A percentile compares a stretch with the other conserved stretches of the same genome.
Evolutionary conservation across 2,329 filamentous ascomycete genomes (phyloP).

Genomic region (Sclerotinia trifoliorum): DNA sequence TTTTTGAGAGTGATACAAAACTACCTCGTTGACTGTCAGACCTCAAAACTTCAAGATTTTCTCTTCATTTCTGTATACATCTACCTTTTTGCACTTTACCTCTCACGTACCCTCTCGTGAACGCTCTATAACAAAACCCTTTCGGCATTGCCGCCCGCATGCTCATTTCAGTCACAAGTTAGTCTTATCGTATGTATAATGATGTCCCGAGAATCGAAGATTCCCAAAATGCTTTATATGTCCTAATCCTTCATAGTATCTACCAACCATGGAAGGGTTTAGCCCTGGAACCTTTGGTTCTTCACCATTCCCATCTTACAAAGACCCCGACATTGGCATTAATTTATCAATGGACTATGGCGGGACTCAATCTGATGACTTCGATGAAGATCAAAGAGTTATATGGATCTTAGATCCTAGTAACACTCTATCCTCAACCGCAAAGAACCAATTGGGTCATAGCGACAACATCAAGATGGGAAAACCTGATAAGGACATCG

Average conservation of each 20-base stretch:
- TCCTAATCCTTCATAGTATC: conserved; percentile 3
- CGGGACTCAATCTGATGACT: neutral
- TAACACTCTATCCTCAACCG: no score
- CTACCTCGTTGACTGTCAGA: neutral
- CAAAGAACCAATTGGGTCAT: neutral
- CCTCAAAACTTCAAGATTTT: neutral
- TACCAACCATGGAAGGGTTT: neutral
- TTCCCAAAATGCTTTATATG: neutral
- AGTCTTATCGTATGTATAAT: neutral
- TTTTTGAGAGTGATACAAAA: conserved; percentile 10
- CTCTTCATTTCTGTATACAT: neutral
- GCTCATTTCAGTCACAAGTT: neutral
- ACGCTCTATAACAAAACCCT: no score
- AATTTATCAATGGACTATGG: neutral
- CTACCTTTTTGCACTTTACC: neutral
- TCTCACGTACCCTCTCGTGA: neutral
- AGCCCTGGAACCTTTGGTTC: neutral
- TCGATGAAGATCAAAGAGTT: neutral
- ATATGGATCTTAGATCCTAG: no score
- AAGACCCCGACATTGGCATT: neutral
- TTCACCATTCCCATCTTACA: neutral
- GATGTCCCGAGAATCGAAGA: neutral
- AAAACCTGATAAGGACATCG: no score
- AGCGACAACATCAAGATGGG: neutral
- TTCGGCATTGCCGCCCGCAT: conserved; percentile 1